These are phyloP conservation scores for Wickerhamomyces sp. DNA, from an alignment of 1,139 yeast species.

Conservation along the genomic window DNA sequence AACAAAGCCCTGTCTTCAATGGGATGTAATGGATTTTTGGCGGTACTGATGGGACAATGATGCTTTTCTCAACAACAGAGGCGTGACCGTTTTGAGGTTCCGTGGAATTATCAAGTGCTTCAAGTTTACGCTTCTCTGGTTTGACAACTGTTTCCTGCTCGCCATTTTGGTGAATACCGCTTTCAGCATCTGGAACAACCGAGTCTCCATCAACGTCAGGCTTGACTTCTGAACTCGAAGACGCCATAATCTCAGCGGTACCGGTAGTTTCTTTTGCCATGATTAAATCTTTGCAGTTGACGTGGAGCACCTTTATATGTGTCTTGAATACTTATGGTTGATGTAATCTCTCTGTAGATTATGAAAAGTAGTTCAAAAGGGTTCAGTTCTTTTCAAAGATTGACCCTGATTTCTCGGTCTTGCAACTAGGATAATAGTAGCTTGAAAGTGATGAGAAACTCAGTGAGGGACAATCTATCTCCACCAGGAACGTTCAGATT, in stretches of 20 bases:
- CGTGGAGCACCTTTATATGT: too few species aligned
- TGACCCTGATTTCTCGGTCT: too few species aligned
- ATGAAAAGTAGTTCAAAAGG: too few species aligned
- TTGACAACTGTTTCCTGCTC: conserved; percentile 2
- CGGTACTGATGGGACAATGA: conserved; percentile 49
- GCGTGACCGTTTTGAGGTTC: neutral
- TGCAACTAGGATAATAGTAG: too few species aligned
- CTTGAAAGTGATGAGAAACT: too few species aligned
- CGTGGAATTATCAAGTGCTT: conserved; percentile 12
- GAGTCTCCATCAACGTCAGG: conserved; percentile 4
- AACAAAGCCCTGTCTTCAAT: conserved; percentile 87
- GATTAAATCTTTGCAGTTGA: too few species aligned
- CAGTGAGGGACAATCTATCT: neutral
- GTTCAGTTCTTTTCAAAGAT: too few species aligned
- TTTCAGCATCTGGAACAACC: conserved; percentile 5
- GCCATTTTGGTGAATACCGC: neutral
- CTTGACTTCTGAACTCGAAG: too few species aligned
- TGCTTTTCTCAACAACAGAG: conserved; percentile 26
- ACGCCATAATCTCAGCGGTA: neutral
- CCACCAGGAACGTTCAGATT: neutral
- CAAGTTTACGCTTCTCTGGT: conserved; percentile 20
- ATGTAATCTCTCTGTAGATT: too few species aligned
- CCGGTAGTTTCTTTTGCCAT: too few species aligned
- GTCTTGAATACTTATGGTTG: too few species aligned
- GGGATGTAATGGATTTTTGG: conserved; percentile 49